Evolutionary conservation across 768 basidiomycete species (phyloP), one percentile per base, ranked within the genome.

Genomic region (Mrakia gelida): DNA sequence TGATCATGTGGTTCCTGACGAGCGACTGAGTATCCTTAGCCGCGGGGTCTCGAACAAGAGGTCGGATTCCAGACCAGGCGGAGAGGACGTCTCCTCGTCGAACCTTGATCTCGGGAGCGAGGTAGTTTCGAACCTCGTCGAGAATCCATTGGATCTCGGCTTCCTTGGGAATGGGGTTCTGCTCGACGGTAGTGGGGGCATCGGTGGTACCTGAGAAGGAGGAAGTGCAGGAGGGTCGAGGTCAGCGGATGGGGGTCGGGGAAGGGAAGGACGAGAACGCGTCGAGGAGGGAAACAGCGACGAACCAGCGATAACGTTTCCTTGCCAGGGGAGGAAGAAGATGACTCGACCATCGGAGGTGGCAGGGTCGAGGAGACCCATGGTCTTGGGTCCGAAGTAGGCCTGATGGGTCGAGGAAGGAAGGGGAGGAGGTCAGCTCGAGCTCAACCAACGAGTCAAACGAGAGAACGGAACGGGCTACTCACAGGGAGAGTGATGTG

Each of bases 311-410:
- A 99, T 95, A 59, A 95, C 95, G 86, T 92, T 94, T 13, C 96
- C 96, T 85, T 98, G 91, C 96, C 97, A 99, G 0, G 96, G 96
- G 15, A 99, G 89, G 89, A 99, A 97, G 88, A 98, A 99, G 83
- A 99, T 96, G 75, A 99, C 95, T 38, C 96, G 91, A 0, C 96
- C 96, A 80, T 99, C 96, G 0, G 92, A 94, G 6, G 97, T 78
- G 49, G 93, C 88, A 0, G 96, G 97, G 84, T 98, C 97, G 65
- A 98, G 88, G 7, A 98, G 88, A 63, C 97, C 96, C 92, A 98
- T 97, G 71, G 88, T 92, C 79, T 85, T 85, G 4, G 96, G 96
- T 1, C 94, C 93, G 83, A 97, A 98, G 86, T 98, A 99, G 82
- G 93, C 77, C 59, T 59, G n/a, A 7, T 3, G 2, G 21, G 2